Conservation (phyloP, 2,329 filamentous ascomycete species). For the Alternaria atra region DNA sequence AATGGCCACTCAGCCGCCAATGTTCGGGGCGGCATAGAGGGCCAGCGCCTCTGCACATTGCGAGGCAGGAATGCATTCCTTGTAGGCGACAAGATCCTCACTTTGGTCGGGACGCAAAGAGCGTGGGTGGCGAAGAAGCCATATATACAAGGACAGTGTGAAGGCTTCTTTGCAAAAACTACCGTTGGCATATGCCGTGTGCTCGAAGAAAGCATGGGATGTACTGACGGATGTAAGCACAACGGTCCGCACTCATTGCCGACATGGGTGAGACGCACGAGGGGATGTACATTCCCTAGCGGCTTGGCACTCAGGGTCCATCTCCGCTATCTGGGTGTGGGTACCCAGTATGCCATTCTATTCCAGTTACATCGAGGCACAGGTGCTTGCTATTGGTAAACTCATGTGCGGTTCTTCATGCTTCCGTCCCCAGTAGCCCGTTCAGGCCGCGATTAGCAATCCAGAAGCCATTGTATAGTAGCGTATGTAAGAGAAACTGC, state of each 20-base stretch:
- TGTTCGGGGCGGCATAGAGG: not conserved
- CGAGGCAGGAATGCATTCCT: not conserved
- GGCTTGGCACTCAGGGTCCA: not conserved
- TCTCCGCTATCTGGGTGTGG: not conserved
- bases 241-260: not conserved
- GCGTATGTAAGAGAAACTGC: not conserved
- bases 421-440: not conserved
- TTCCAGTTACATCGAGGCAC: not conserved
- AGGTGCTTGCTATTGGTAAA: not conserved
- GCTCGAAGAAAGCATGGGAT: not conserved
- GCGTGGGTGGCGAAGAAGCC: not conserved
- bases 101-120: not conserved
- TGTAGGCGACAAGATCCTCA: not conserved
- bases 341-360: not conserved
- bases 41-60: not conserved
- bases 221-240: not conserved
- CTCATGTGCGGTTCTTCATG: not conserved
- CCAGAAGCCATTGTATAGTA: not conserved
- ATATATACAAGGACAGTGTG: not conserved
- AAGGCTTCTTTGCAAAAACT: not conserved
- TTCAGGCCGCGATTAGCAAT: not conserved
- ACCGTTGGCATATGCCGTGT: not conserved
- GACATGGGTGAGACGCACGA: not conserved
- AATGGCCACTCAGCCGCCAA: not conserved
- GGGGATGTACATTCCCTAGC: not conserved